Conservation (phyloP, 2,329 filamentous ascomycete genomes). For the Septoria petroselini region DNA sequence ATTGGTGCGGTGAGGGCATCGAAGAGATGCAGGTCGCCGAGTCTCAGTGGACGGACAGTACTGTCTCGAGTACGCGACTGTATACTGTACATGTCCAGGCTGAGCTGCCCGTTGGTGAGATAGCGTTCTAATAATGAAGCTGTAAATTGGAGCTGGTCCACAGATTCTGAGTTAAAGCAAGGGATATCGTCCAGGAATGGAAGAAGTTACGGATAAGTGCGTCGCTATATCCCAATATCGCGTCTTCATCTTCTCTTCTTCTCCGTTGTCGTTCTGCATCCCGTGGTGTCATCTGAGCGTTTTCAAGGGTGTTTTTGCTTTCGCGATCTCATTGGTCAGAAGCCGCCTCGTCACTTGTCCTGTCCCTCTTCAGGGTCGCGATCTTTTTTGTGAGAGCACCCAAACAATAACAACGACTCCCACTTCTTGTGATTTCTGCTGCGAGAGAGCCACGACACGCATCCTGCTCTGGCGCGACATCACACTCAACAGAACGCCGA, state of each 20-base stretch:
- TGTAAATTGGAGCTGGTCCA: neutral
- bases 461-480: too few relatives aligned
- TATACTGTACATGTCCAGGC: neutral
- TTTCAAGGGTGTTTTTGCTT: too few relatives aligned
- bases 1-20: neutral
- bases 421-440: neutral
- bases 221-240: neutral
- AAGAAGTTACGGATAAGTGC: neutral
- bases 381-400: too few relatives aligned
- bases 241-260: too few relatives aligned
- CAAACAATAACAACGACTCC: neutral
- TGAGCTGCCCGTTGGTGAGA: too few relatives aligned
- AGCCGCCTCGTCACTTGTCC: too few relatives aligned
- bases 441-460: neutral
- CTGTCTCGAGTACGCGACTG: neutral
- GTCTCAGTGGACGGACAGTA: neutral
- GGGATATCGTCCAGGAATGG: neutral
- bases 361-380: too few relatives aligned
- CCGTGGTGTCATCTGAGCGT: too few relatives aligned
- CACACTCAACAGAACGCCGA: neutral
- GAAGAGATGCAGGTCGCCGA: too few relatives aligned
- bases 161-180: neutral
- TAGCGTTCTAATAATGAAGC: slow-evolving; percentile 5
- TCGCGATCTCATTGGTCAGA: too few relatives aligned
- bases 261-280: too few relatives aligned